Evolutionary conservation across 1,139 yeast genomes (phyloP).

Genomic region (Lodderomyces metapsilosis): DNA sequence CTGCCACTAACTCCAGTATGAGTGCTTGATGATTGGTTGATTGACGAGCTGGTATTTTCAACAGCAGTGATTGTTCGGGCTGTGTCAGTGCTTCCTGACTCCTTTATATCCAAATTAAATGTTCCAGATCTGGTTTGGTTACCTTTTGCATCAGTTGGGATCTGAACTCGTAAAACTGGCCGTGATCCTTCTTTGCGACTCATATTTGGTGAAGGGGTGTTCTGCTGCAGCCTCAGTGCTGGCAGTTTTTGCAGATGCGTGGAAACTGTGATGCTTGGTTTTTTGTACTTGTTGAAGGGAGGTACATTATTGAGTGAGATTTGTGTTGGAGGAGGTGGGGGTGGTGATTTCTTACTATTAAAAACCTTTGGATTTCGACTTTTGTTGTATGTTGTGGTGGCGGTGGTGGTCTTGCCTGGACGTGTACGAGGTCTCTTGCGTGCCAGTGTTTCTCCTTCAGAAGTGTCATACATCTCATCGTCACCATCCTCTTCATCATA

Average conservation of each 20-base stretch:
- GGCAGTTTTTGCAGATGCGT: background rate
- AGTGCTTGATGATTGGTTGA: constrained; percentile 4
- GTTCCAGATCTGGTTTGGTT: constrained; percentile 30
- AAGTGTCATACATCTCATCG: constrained; percentile 28
- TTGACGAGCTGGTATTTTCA: constrained; percentile 19
- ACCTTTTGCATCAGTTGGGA: constrained; percentile 41
- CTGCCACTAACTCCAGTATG: constrained; percentile 9
- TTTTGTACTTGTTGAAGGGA: constrained; percentile 20
- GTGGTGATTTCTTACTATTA: constrained; percentile 13
- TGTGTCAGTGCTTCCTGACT: constrained; percentile 11
- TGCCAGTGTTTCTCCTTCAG: constrained; percentile 16
- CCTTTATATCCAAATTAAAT: constrained; percentile 4
- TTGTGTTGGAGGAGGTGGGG: constrained; percentile 25
- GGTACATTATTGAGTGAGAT: constrained; percentile 31
- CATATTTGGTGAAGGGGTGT: constrained; percentile 3
- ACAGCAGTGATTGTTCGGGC: constrained; percentile 39
- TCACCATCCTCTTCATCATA: constrained; percentile 24
- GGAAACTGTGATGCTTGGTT: background rate
- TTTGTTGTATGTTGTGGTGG: background rate
- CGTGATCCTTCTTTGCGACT: constrained; percentile 18
- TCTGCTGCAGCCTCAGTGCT: background rate
- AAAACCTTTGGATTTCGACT: constrained; percentile 12
- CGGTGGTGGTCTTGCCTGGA: no score
- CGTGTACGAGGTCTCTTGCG: constrained; percentile 20
- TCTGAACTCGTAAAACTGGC: constrained; percentile 52